These are phyloP conservation scores for Jaapia argillacea DNA, from an alignment of 768 basidiomycete genomes.

Conservation along the genomic window DNA sequence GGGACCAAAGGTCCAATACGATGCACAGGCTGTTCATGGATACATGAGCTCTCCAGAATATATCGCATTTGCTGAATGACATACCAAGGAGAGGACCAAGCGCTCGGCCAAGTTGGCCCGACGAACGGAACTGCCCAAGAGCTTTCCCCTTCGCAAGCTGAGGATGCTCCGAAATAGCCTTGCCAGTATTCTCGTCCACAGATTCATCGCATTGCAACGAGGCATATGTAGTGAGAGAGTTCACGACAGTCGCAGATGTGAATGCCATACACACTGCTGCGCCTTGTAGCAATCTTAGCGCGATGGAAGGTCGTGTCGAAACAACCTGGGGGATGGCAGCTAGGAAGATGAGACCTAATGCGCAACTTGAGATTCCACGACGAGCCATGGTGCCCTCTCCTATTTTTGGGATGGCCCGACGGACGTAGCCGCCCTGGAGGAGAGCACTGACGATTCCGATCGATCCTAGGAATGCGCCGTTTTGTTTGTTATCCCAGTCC, in stretches of 20 bases:
- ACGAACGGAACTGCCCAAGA: constrained; percentile 77
- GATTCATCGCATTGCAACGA: constrained; percentile 84
- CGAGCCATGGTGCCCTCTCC: constrained; percentile 81
- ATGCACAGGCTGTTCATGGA: constrained; percentile 57
- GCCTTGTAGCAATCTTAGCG: constrained; percentile 46
- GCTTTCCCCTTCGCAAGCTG: constrained; percentile 77
- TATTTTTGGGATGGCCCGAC: constrained; percentile 61
- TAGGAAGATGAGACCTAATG: constrained; percentile 59
- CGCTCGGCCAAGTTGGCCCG: constrained; percentile 92
- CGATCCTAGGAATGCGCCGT: constrained; percentile 73
- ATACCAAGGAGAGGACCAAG: constrained; percentile 84
- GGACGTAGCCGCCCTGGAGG: constrained; percentile 91
- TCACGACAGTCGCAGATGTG: constrained; percentile 94
- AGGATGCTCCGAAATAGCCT: constrained; percentile 44
- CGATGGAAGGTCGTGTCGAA: constrained; percentile 28
- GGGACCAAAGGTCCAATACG: constrained; percentile 85
- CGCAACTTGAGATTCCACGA: constrained; percentile 68
- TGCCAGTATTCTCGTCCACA: constrained; percentile 45
- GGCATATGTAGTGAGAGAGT: constrained; percentile 82
- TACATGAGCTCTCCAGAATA: background rate
- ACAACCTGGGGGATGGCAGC: constrained; percentile 56
- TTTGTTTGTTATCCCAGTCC: constrained; percentile 85
- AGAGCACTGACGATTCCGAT: constrained; percentile 89
- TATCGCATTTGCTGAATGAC: constrained; percentile 16
- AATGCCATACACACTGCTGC: constrained; percentile 84